Base-by-base conservation (phyloP, 805 yeast species). In the Sporopachydermia quercuum region DNA sequence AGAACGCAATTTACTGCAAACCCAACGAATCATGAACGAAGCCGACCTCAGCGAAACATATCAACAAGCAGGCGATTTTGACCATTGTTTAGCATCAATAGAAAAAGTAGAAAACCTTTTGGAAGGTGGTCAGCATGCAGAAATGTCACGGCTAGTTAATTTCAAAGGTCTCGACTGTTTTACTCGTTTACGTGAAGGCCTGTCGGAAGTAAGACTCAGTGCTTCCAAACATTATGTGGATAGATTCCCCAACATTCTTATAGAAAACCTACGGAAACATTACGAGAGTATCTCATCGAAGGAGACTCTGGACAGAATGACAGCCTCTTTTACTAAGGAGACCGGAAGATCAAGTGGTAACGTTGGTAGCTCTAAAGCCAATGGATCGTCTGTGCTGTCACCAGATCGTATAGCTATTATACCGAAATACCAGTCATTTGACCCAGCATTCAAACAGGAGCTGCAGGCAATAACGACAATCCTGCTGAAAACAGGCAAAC, bases 211-310 rank as follows among this genome's bases (percentile, higher is more conserved):
- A 48, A 70, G 78, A 38, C 59, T 65, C n/a, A 75, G 71, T 36
- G 77, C 84, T 39, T 87, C 91, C 13, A 71, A 68, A 33, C 71
- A 76, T n/a, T 80, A 76, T 47, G 70, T 77, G 4, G 61, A 68
- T 16, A 60, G 71, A 36, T 76, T 87, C 49, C 62, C 69, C 4
- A 68, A 70, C 16, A 49, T 66, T 19, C 58, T 87, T 37, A 46
- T 80, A 6, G 62, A 63, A 0, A 94, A 87, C 55, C 55, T 87
- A 37, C 66, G 78, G 43, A 38, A 47, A 2, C 83, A 78, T 47
- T 71, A 74, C 47, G 67, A 68, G 23, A 55, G 64, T 1, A 69
- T 74, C 0, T 60, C 76, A 2, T 49, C 51, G 2, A 48, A 53
- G 4, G 74, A 69, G 8, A 69, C 83, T 0, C 52, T 83, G 43